phyloP scores from a whole-genome alignment of 805 yeast species.

The Lachancea nothofagi region DNA sequence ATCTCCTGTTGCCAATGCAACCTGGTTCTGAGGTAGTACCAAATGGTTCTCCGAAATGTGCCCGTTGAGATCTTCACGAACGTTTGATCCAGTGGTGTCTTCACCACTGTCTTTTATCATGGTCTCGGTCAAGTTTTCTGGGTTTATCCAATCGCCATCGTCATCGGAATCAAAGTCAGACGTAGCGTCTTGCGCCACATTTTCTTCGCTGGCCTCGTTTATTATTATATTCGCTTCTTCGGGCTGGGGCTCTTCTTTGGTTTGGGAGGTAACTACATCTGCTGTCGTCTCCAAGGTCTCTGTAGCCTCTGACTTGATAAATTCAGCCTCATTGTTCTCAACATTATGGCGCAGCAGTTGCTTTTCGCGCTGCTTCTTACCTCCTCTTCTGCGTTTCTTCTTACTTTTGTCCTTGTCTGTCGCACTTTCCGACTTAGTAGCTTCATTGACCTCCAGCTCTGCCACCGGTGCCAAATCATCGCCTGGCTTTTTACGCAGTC shows the following conservation, averaged over 20 bases:
- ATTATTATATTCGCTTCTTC: slow-evolving; percentile 1
- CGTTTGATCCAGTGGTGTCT: slow-evolving; percentile 34
- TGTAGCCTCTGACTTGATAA: no score
- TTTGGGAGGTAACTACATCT: no score
- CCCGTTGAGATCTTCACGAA: slow-evolving; percentile 36
- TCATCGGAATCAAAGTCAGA: slow-evolving; percentile 50
- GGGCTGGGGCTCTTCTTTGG: slow-evolving; percentile 10
- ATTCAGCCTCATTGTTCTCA: slow-evolving; percentile 3
- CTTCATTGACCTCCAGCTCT: slow-evolving; percentile 15
- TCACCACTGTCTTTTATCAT: slow-evolving; percentile 66
- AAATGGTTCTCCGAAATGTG: slow-evolving; percentile 23
- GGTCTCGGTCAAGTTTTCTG: slow-evolving; percentile 71
- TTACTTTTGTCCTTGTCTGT: slow-evolving; percentile 21
- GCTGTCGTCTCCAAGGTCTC: no score
- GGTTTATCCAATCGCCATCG: slow-evolving; percentile 92
- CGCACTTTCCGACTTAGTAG: slow-evolving; percentile 11
- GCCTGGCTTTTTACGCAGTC: slow-evolving; percentile 71
- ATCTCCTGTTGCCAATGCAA: slow-evolving; percentile 91
- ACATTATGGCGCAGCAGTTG: slow-evolving; percentile 31
- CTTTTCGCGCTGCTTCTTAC: slow-evolving; percentile 58
- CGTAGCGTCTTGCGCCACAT: slow-evolving; percentile 1
- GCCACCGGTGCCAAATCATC: slow-evolving; percentile 36
- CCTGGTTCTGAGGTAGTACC: slow-evolving; percentile 43
- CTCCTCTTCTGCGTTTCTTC: slow-evolving; percentile 56
- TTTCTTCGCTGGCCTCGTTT: not conserved